These are phyloP conservation scores for Mortierella alpina DNA, from an alignment of 192 early-diverging fungal genomes.

Conservation along the genomic window DNA sequence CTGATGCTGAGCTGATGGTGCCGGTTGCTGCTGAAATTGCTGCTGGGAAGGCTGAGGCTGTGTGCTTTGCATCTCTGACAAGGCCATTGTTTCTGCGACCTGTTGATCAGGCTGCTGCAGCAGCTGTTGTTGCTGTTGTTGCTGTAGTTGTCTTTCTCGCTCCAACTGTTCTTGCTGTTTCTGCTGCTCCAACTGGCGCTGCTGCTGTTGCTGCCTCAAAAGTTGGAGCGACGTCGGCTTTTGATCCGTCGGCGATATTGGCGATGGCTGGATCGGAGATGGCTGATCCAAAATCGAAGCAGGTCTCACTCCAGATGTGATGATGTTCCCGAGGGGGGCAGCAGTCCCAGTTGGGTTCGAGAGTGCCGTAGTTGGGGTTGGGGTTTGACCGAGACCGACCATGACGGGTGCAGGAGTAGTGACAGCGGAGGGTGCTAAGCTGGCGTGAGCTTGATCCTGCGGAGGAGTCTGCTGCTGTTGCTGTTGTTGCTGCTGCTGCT, in stretches of 20 bases:
- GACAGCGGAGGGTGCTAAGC: too few species aligned
- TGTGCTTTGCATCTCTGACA: too few species aligned
- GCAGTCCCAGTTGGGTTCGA: neutral
- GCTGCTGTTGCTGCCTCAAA: slow-evolving; percentile 26
- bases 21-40: too few species aligned
- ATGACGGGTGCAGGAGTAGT: too few species aligned
- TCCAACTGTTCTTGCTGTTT: slow-evolving; percentile 17
- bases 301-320: neutral
- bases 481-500: slow-evolving; percentile 10
- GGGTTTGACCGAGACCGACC: neutral
- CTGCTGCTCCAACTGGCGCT: slow-evolving; percentile 12
- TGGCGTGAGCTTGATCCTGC: too few species aligned
- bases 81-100: neutral
- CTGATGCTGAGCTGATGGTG: too few species aligned
- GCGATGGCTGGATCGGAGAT: slow-evolving; percentile 9
- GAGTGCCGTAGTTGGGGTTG: neutral
- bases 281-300: neutral
- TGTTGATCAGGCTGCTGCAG: neutral
- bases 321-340: slow-evolving; percentile 5
- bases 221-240: slow-evolving; percentile 36
- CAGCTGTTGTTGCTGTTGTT: slow-evolving; percentile 6
- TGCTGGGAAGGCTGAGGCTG: too few species aligned
- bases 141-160: slow-evolving; percentile 4
- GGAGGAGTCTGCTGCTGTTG: neutral
- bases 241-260: slow-evolving; percentile 17